Evolutionary conservation across 768 basidiomycete genomes (phyloP), one percentile per base, ranked within the genome.

Genomic region (Tricholoma bakamatsutake): DNA sequence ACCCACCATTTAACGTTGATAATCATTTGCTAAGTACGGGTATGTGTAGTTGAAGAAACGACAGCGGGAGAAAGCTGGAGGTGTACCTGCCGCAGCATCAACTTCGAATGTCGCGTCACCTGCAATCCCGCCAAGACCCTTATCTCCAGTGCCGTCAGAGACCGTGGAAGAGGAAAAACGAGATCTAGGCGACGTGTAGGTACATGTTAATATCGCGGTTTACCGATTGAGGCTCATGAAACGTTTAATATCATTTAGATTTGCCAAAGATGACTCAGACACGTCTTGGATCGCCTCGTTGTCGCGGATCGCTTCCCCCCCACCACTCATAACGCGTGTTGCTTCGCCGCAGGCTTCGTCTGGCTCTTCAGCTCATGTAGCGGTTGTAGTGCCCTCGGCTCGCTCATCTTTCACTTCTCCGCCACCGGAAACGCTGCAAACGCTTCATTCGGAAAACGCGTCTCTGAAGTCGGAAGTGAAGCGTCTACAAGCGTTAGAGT

Each of bases 31-130:
- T 48, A n/a, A 48, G 28, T 10, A 31, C 27, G 31, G 15, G 24
- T 31, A 30, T 58, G 52, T 61, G 46, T 69, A 92, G 89, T 78
- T 92, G 67, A 90, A 91, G 78, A 90, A 88, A 71, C 80, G 86
- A 57, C 88, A 87, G 61, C 85, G 84, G 63, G 82, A 87, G 73
- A 90, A 88, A 69, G 75, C 76, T 39, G 75, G 73, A 47, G 81
- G 76, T 51, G 67, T 69, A 46, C 61, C 68, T 49, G 54, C 66
- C 47, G 53, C 65, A 59, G 57, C 65, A 42, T 50, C 65, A 45
- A 66, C 64, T 33, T 67, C 73, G 35, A 66, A 67, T 56, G 71
- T 70, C 53, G 67, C 69, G 52, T 75, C 78, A 39, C 73, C 78
- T 50, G 73, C 75, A 31, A 66, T 37, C 46, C 70, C 69, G 39